Evolutionary conservation across 192 early-diverging fungal species (phyloP), one percentile per base, ranked within the genome.

Genomic region (Linnemannia schmuckeri): DNA sequence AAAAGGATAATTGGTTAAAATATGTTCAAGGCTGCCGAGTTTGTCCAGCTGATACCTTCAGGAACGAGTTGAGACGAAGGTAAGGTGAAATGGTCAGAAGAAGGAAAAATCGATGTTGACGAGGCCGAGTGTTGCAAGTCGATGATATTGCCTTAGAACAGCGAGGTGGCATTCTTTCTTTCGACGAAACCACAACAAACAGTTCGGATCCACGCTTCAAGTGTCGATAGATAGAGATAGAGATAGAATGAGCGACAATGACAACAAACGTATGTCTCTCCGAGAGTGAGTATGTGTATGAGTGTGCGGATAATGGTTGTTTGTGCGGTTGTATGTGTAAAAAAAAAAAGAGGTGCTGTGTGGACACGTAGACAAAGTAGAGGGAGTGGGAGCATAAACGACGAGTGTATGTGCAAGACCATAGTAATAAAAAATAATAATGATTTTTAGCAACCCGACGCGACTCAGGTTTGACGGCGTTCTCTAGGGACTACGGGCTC

Each of bases 401-500:
- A 22, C 24, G 55, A 6, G 24, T 44, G 42, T 44, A 5, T 44
- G 5, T 44, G 42, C 42, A 44, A 5, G 42, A 5, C 10, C 9
- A 44, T 44, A 44, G 10, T 44, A 44, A 17, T 18, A 18, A 72
- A 72, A 72, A 41, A 41, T 6, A 70, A 70, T 8, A 72, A 41
- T 41, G 41, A 72, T 42, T 72, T 66, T 66, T 66, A 66, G 61
- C 61, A 15, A 33, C 30, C 55, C 61, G 61, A 66, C 61, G 61
- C 61, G 61, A 66, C 61, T 12, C 61, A 15, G 22, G n/a, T 33
- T 66, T 66, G 30, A 30, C 61, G 61, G 61, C 30, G 35, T 75
- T 52, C 18, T 46, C 35, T 52, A 46, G 74, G 46, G 74, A 37
- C 74, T 75, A 30, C 44, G 74, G 74, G 49, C 44, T 37, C 74